These are phyloP conservation scores for Geranomyces michiganensis DNA, from an alignment of 192 early-diverging fungal genomes.

Conservation along the genomic window DNA sequence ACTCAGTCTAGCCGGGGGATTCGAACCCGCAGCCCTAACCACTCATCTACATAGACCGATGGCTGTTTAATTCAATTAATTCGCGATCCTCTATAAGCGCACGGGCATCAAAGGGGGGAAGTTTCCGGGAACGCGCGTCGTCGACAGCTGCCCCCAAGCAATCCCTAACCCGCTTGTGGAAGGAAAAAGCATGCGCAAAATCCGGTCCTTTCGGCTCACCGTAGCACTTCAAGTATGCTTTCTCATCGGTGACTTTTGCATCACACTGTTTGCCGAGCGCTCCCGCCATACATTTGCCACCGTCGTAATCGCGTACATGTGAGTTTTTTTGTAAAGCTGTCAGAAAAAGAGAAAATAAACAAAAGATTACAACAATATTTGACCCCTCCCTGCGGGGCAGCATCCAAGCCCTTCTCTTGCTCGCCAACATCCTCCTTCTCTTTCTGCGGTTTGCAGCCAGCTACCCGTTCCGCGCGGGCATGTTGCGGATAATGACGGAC, in stretches of 20 bases:
- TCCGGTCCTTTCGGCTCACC: conserved; percentile 19
- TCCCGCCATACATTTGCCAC: conserved; percentile 37
- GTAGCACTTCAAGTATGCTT: conserved; percentile 36
- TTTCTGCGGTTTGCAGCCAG: conserved; percentile 51
- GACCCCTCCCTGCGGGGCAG: conserved; percentile 12
- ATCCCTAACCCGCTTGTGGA: too few species aligned
- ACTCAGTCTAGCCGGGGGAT: too few species aligned
- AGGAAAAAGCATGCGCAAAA: conserved; percentile 15
- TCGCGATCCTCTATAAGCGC: too few species aligned
- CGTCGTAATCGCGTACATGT: conserved; percentile 46
- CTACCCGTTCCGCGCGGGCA: conserved; percentile 52
- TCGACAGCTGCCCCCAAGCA: too few species aligned
- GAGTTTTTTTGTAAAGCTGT: too few species aligned
- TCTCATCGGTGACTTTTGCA: conserved; percentile 34
- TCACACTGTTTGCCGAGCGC: conserved; percentile 47
- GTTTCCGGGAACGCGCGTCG: too few species aligned
- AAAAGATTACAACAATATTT: too few species aligned
- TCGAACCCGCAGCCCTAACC: too few species aligned
- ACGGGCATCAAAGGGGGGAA: too few species aligned
- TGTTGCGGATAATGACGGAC: conserved; percentile 45
- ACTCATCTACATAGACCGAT: too few species aligned
- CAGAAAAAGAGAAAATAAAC: too few species aligned
- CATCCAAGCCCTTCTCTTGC: conserved; percentile 44
- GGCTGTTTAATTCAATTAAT: too few species aligned
- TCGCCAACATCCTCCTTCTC: conserved; percentile 44